Percentiles rank a stretch among this genome's conserved stretches.
phyloP scores from a whole-genome alignment of 495 filamentous ascomycete species.

The Haplographium delicatum region DNA sequence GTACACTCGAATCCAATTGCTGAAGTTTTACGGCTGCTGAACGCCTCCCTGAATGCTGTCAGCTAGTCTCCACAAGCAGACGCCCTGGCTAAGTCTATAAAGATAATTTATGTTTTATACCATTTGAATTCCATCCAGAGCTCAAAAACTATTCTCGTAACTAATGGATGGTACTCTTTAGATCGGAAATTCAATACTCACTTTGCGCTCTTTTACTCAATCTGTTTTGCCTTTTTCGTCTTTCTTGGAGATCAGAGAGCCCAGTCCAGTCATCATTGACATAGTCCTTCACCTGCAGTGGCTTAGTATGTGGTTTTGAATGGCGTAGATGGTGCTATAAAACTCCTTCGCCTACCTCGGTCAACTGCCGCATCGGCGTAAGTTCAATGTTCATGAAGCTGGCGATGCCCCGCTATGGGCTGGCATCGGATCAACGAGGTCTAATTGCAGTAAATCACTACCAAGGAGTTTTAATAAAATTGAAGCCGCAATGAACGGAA shows the following conservation, averaged over 20 bases:
- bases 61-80: background rate
- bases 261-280: slow-evolving; percentile 28
- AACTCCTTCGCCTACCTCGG: background rate
- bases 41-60: background rate
- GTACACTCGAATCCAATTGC: background rate
- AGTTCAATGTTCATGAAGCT: background rate
- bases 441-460: background rate
- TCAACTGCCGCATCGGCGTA: background rate
- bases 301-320: background rate
- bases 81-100: background rate
- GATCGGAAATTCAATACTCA: slow-evolving; percentile 11
- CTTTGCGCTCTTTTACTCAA: slow-evolving; percentile 28
- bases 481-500: background rate
- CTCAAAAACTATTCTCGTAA: too few species aligned
- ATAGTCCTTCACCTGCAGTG: background rate
- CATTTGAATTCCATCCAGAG: too few species aligned
- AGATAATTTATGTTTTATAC: background rate
- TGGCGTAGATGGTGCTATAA: background rate
- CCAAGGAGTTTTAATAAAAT: background rate
- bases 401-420: background rate
- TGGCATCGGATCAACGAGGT: background rate
- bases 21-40: background rate
- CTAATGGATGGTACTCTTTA: too few species aligned
- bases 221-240: slow-evolving; percentile 26
- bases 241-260: slow-evolving; percentile 18